Conservation (phyloP, 23 red algal species). For the Gracilaria caudata region DNA sequence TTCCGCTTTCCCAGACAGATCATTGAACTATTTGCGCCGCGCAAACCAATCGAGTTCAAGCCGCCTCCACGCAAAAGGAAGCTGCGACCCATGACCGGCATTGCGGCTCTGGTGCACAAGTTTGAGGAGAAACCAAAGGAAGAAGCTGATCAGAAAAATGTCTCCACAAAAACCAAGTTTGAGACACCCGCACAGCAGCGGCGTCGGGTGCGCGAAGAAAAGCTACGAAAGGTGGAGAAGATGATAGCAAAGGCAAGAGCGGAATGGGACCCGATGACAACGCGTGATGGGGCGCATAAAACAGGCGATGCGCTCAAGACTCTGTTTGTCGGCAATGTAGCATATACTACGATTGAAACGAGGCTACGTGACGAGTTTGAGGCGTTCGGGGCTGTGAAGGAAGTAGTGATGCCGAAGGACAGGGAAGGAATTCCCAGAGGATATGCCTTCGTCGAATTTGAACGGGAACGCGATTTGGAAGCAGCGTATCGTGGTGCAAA, state of each 20-base stretch:
- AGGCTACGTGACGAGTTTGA: slow-evolving; percentile 68
- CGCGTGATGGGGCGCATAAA: slow-evolving; percentile 14
- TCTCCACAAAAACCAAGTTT: not conserved
- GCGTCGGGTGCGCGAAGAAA: slow-evolving; percentile 49
- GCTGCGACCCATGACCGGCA: slow-evolving; percentile 62
- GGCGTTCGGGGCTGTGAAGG: slow-evolving; percentile 48
- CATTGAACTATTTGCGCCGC: slow-evolving; percentile 76
- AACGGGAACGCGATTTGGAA: slow-evolving; percentile 68
- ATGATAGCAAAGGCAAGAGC: slow-evolving; percentile 4
- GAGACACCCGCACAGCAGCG: slow-evolving; percentile 63
- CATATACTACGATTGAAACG: slow-evolving; percentile 15
- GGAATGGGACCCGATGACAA: slow-evolving; percentile 23
- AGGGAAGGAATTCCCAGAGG: slow-evolving; percentile 43
- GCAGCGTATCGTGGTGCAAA: slow-evolving; percentile 57
- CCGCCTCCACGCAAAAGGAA: slow-evolving; percentile 67
- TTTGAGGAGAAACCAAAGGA: slow-evolving; percentile 18
- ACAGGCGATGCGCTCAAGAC: slow-evolving; percentile 48
- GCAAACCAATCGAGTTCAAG: slow-evolving; percentile 76
- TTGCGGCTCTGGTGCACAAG: slow-evolving; percentile 52
- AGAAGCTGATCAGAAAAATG: not conserved
- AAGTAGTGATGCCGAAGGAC: slow-evolving; percentile 59
- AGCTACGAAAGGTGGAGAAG: slow-evolving; percentile 1
- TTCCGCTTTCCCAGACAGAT: slow-evolving; percentile 81
- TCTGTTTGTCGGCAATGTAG: slow-evolving; percentile 50
- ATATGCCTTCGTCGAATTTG: slow-evolving; percentile 93